A percentile compares a stretch with the other conserved stretches of the same genome.
Evolutionary conservation across 345 rosid species (phyloP).

Genomic region (Capsella bursapastoris): DNA sequence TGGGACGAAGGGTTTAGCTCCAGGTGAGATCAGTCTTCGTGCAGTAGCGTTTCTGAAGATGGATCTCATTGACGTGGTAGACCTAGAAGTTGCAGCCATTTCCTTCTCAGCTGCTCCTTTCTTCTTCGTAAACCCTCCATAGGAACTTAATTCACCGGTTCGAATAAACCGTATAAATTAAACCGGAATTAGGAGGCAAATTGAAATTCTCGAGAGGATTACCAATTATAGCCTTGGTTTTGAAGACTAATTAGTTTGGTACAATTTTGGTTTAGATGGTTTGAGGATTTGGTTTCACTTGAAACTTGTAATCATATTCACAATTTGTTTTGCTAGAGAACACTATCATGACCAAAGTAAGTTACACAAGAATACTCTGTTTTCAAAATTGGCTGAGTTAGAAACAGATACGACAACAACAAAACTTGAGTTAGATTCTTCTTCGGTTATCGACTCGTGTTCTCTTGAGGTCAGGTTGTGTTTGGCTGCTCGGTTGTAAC

Average conservation of each 20-base stretch:
- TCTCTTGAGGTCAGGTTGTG: conserved; percentile 63
- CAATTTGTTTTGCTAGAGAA: conserved; percentile 21
- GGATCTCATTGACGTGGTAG: conserved; percentile 41
- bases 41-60: conserved; percentile 43
- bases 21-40: conserved; percentile 32
- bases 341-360: neutral
- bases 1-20: conserved; percentile 41
- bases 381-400: conserved; percentile 6
- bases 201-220: neutral
- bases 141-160: neutral
- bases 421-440: conserved; percentile 55
- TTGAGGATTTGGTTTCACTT: neutral
- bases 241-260: neutral
- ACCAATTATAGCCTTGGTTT: neutral
- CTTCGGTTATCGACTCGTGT: conserved; percentile 67
- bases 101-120: neutral
- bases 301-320: neutral
- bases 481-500: conserved; percentile 60
- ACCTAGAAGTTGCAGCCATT: conserved; percentile 55
- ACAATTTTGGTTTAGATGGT: conserved; percentile 8
- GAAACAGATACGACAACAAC: neutral
- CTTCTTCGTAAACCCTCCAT: conserved; percentile 22
- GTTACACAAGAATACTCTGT: neutral
- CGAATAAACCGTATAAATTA: neutral
- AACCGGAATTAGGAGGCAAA: conserved; percentile 2